Evolutionary conservation across 1,284 basidiomycete genomes (phyloP).

Genomic region (Volvariella surrecta): DNA sequence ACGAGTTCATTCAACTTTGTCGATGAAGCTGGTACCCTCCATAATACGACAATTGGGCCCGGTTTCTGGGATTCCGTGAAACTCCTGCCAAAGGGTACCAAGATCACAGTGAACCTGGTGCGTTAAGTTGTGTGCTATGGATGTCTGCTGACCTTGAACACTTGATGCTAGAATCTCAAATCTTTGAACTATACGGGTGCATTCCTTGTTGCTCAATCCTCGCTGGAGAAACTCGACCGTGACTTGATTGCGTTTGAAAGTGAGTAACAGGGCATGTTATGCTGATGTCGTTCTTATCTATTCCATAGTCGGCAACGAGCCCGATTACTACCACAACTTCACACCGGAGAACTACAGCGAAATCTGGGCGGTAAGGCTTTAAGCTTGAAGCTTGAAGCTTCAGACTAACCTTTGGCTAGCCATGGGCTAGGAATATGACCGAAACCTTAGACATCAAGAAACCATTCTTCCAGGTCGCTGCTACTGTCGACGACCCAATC

Average conservation of each 20-base stretch:
- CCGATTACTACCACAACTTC: conserved; percentile 37
- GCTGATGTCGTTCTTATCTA: neutral
- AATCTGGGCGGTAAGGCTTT: conserved; percentile 29
- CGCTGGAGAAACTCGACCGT: conserved; percentile 25
- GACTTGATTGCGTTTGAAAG: conserved; percentile 37
- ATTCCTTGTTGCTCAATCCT: conserved; percentile 32
- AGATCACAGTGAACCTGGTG: conserved; percentile 36
- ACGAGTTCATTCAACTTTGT: conserved; percentile 35
- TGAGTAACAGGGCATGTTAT: conserved; percentile 14
- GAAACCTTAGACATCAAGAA: conserved; percentile 22
- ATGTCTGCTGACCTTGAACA: neutral
- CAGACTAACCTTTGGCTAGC: conserved; percentile 15
- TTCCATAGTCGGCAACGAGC: conserved; percentile 40
- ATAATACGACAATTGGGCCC: conserved; percentile 41
- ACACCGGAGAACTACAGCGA: conserved; percentile 32
- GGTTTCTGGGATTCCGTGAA: conserved; percentile 37
- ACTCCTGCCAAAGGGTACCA: conserved; percentile 35
- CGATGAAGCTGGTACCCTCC: conserved; percentile 28
- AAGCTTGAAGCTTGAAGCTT: neutral
- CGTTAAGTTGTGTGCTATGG: neutral
- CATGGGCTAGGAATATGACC: conserved; percentile 38
- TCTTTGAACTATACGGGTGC: conserved; percentile 32
- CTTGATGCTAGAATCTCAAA: conserved; percentile 26
- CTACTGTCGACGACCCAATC: conserved; percentile 39
- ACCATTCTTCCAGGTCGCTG: conserved; percentile 36